phyloP scores from a whole-genome alignment of 129 eudicot genomes.

The Artemisia argyi region DNA sequence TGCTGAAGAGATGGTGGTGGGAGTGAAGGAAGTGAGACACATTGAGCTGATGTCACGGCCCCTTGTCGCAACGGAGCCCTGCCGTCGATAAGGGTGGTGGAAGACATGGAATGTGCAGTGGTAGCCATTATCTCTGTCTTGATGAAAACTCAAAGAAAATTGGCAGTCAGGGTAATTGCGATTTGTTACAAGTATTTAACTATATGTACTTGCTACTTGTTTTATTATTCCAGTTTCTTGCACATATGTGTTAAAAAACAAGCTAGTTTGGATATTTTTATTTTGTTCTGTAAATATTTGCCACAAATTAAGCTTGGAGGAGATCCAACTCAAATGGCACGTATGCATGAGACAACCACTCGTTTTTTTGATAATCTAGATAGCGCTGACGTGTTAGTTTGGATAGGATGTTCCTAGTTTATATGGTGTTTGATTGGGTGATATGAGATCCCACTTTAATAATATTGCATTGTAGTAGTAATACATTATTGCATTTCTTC shows the following conservation, averaged over 20 bases:
- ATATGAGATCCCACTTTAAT: slow-evolving; percentile 22
- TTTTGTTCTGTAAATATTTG: slow-evolving; percentile 13
- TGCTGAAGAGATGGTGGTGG: slow-evolving; percentile 46
- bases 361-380: slow-evolving; percentile 54
- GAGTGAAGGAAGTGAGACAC: slow-evolving; percentile 60
- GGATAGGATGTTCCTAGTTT: slow-evolving; percentile 38
- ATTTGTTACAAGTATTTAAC: slow-evolving; percentile 17
- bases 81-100: slow-evolving; percentile 46
- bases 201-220: slow-evolving; percentile 4
- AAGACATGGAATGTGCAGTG: slow-evolving; percentile 48
- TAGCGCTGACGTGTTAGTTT: slow-evolving; percentile 66
- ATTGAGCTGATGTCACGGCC: slow-evolving; percentile 52
- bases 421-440: slow-evolving; percentile 30
- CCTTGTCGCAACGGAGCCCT: slow-evolving; percentile 55
- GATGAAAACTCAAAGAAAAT: not conserved
- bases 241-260: slow-evolving; percentile 14
- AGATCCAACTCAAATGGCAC: slow-evolving; percentile 26
- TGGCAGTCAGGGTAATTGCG: not conserved
- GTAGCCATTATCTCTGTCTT: slow-evolving; percentile 47
- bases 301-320: slow-evolving; percentile 34
- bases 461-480: not conserved
- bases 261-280: not conserved
- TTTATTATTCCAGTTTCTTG: slow-evolving; percentile 5
- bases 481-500: not conserved
- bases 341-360: slow-evolving; percentile 35